These are phyloP conservation scores for Artemisia annua DNA, from an alignment of 129 eudicot genomes.

Conservation along the genomic window DNA sequence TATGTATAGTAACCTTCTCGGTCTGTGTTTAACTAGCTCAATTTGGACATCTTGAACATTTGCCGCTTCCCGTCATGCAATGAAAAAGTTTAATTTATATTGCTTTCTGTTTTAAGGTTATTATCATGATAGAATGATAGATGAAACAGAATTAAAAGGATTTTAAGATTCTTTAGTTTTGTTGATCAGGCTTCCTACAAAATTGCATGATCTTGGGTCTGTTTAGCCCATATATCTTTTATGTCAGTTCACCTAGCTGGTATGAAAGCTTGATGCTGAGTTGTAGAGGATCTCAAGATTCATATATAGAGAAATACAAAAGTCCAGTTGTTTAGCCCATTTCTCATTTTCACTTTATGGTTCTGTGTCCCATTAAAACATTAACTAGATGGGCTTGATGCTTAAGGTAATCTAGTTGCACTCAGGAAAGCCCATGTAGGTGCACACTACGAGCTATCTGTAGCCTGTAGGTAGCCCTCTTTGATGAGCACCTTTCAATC, in stretches of 20 bases:
- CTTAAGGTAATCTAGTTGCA: not conserved
- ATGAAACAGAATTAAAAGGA: slow-evolving; percentile 1
- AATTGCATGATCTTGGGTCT: too few species aligned
- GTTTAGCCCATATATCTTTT: too few species aligned
- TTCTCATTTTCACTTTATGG: not conserved
- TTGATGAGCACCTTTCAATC: slow-evolving; percentile 2
- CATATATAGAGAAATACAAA: not conserved
- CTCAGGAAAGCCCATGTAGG: not conserved
- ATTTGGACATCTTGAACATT: not conserved
- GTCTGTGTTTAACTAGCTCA: not conserved
- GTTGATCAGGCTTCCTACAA: too few species aligned
- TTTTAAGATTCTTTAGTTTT: too few species aligned
- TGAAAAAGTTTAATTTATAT: not conserved
- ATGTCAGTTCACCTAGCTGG: too few species aligned
- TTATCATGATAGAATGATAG: slow-evolving; percentile 10
- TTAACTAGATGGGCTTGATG: not conserved
- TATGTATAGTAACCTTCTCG: not conserved
- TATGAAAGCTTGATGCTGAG: not conserved
- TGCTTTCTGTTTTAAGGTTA: not conserved
- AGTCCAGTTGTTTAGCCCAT: slow-evolving; percentile 3
- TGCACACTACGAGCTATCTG: not conserved
- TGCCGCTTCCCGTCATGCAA: not conserved
- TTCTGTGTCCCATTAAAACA: not conserved
- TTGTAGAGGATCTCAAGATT: not conserved
- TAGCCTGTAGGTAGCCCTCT: slow-evolving; percentile 3